Evolutionary conservation across 2,329 filamentous ascomycete genomes (phyloP), one percentile per base, ranked within the genome.

Genomic region (Ophiostoma populinum): DNA sequence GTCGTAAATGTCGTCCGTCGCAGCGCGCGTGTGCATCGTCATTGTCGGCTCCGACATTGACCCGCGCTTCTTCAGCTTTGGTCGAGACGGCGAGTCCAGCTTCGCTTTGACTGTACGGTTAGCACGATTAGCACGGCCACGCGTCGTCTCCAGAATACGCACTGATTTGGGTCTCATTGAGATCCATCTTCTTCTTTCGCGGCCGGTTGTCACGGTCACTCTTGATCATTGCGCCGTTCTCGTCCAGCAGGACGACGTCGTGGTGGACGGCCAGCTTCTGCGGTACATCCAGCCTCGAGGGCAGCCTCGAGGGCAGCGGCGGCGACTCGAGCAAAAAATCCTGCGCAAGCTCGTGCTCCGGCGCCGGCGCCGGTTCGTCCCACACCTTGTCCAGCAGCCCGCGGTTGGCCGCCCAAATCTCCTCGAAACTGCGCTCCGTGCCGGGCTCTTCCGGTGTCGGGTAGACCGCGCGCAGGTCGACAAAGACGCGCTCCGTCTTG

Each of bases 1-100:
- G 39, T 85, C 85, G 49, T 95, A 95, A 35, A 98, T 94, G 46
- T 98, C 90, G 46, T 95, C 86, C 42, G 87, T 94, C 5, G 90
- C 90, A 44, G 90, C 87, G 47, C 73, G 81, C 10, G 90, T 98
- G 51, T 95, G 85, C 44, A 98, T 71, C 1, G 90, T 98, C 86
- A 98, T 94, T 2, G 90, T 98, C n/a, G 86, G 81, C 54, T 95
- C 87, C 34, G 67, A 61, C 44, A 45, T 47, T 3, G 34, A 35
- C 36, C 75, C 75, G 52, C 80, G 90, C 53, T 81, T 81, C 43
- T 76, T 79, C 37, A 87, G 66, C 54, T 92, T 95, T 4, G 74
- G 75, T n/a, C 75, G 71, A 0, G 80, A 80, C 0, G 86, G 87
- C 2, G 87, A 94, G 48, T 90, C 82, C 36, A 95, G 62, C 47